Base-by-base conservation (phyloP, 495 filamentous ascomycete genomes). In the Aspergillus funiculosus region DNA sequence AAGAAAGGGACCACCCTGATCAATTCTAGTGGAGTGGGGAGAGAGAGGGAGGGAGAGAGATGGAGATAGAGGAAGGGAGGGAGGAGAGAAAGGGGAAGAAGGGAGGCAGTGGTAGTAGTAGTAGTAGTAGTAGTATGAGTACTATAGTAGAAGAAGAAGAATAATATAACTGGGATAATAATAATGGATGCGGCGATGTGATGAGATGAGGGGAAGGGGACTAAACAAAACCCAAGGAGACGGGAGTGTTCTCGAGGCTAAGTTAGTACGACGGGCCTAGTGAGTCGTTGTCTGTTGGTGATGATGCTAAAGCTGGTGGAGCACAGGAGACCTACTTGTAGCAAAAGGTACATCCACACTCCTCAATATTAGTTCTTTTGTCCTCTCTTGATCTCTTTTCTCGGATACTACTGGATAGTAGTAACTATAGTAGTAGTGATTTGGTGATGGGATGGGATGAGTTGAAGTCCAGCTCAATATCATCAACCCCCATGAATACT, bases 11-110 rank as follows among this genome's bases (percentile, higher is more conserved):
- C 28, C 11, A 13, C 14, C 10, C 14, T 27, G 39, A 28, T 28
- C 39, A 22, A 39, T 26, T 14, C 58, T 58, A 14, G 58, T 60
- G n/a, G n/a, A n/a, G n/a, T 60, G 45, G 53, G 37, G 54, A 54
- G 49, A 59, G 52, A 51, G 53, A 51, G 41, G 50, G 48, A 22
- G 51, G 57, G 43, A 44, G 51, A 39, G 51, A 53, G 52, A 53
- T 46, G 26, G 48, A 42, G 52, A 22, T 42, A 51, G 52, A 31
- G 52, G 56, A 54, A 53, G 51, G 29, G 48, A 48, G 52, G 21
- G 51, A 48, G 15, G 45, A 35, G 10, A 46, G 26, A 20, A 50
- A 22, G 50, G 56, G 43, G 56, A 53, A 41, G 31, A 36, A 13
- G 39, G 15, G 27, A 25, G 42, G 38, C 53, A 50, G 37, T 36